Percentiles rank a stretch among this genome's conserved stretches.
Conservation (phyloP, 768 basidiomycete species). For the Leucosporidium scottii region DNA sequence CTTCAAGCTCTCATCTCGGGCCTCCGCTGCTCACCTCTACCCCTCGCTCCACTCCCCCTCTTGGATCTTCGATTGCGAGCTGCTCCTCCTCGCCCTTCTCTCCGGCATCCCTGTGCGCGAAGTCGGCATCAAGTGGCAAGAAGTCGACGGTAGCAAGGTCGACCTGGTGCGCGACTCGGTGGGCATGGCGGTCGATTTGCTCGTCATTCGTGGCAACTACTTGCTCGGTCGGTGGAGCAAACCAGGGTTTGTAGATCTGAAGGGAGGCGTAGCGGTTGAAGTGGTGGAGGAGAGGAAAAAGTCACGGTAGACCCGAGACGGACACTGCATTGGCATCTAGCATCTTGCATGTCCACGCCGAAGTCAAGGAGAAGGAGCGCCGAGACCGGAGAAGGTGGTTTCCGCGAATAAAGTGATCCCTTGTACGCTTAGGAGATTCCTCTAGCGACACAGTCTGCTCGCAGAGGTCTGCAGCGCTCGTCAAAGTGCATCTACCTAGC, state of each 20-base stretch:
- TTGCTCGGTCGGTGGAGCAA: slow-evolving; percentile 60
- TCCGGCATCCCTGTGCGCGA: slow-evolving; percentile 71
- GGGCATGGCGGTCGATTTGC: slow-evolving; percentile 80
- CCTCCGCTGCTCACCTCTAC: slow-evolving; percentile 73
- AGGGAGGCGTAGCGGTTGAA: not conserved
- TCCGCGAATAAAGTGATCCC: no score
- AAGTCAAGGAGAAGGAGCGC: no score
- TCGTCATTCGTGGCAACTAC: slow-evolving; percentile 77
- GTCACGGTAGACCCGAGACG: not conserved
- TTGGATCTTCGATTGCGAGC: slow-evolving; percentile 97
- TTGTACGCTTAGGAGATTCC: no score
- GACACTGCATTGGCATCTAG: no score
- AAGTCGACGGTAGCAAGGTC: slow-evolving; percentile 89
- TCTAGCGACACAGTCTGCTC: no score
- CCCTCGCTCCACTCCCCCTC: slow-evolving; percentile 68
- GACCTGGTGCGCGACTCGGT: slow-evolving; percentile 71
- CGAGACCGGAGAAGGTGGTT: no score
- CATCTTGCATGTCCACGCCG: no score
- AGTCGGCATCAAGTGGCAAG: slow-evolving; percentile 86
- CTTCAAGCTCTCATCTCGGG: slow-evolving; percentile 87
- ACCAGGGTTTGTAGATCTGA: slow-evolving; percentile 3
- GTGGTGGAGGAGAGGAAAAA: not conserved
- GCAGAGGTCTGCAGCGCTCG: no score
- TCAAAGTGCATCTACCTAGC: no score
- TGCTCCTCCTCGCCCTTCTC: slow-evolving; percentile 62